A percentile compares a stretch with the other conserved stretches of the same genome.
These are phyloP conservation scores for Capronia americana DNA, from an alignment of 2,329 filamentous ascomycete species.

Conservation along the genomic window DNA sequence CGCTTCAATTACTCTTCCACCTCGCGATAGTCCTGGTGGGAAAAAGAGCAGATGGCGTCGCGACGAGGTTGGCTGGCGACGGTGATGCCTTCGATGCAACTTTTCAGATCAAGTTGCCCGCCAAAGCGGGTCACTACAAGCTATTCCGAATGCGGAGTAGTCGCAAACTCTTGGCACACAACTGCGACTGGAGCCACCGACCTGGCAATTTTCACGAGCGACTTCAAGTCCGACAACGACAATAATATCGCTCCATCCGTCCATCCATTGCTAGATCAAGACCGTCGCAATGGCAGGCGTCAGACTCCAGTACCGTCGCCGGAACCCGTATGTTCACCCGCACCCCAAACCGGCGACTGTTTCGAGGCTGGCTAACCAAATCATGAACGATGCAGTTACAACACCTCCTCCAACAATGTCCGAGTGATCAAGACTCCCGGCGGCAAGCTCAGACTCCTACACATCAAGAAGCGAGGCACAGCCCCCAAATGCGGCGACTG, in stretches of 20 bases:
- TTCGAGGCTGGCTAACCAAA: constrained; percentile 11
- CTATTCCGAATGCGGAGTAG: background rate
- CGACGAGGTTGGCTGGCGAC: background rate
- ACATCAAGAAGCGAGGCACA: constrained; percentile 99
- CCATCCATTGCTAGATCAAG: constrained; percentile 27
- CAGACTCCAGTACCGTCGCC: constrained; percentile 67
- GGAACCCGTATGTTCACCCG: constrained; percentile 72
- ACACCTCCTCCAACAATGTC: constrained; percentile 97
- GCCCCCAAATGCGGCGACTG: constrained; percentile 99
- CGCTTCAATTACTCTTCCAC: constrained; percentile 11
- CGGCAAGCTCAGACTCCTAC: constrained; percentile 91
- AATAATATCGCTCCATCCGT: constrained; percentile 21
- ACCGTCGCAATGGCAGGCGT: constrained; percentile 41
- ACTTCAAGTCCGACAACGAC: constrained; percentile 23
- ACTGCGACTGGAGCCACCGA: background rate
- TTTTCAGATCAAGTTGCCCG: constrained; percentile 6
- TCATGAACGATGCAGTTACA: constrained; percentile 71
- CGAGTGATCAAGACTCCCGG: constrained; percentile 95
- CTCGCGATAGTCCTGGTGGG: background rate
- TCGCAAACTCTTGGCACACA: constrained; percentile 12
- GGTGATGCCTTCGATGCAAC: constrained; percentile 5
- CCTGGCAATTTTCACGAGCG: background rate
- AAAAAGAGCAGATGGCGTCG: background rate
- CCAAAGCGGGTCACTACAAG: background rate
- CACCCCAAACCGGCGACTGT: background rate